Conservation (phyloP, 2,329 filamentous ascomycete genomes). For the Fusarium bactridioides region DNA sequence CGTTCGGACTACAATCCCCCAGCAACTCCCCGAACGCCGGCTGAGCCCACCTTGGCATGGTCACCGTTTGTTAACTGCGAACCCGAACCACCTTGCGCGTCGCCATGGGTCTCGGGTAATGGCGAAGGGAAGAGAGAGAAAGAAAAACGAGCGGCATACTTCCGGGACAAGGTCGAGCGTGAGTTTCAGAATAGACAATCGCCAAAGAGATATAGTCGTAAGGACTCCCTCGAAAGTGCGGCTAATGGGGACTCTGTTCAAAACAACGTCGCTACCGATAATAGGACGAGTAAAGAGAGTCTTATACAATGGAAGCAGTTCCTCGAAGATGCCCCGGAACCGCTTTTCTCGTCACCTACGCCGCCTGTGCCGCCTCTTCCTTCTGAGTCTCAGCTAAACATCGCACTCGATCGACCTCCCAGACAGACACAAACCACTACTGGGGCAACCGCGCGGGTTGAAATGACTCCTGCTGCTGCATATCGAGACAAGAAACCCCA, state of each 20-base stretch:
- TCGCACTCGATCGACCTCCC: slow-evolving; percentile 11
- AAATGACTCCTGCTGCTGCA: not conserved
- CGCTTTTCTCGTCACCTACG: slow-evolving; percentile 34
- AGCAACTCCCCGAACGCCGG: slow-evolving; percentile 29
- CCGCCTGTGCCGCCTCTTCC: slow-evolving; percentile 42
- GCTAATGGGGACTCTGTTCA: slow-evolving; percentile 17
- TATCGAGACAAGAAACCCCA: slow-evolving; percentile 40
- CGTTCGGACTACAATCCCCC: slow-evolving; percentile 29
- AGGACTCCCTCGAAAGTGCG: slow-evolving; percentile 15
- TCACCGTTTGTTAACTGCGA: slow-evolving; percentile 37
- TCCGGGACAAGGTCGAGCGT: slow-evolving; percentile 31
- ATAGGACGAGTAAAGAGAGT: slow-evolving; percentile 36
- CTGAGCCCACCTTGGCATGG: slow-evolving; percentile 36
- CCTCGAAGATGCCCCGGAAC: slow-evolving; percentile 35
- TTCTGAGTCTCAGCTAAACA: slow-evolving; percentile 24
- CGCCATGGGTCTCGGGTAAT: slow-evolving; percentile 35
- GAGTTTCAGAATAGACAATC: slow-evolving; percentile 5
- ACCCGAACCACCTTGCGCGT: slow-evolving; percentile 30
- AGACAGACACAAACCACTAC: slow-evolving; percentile 1
- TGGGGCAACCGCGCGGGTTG: not conserved
- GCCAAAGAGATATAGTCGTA: slow-evolving; percentile 9
- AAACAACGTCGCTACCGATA: not conserved
- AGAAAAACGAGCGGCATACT: slow-evolving; percentile 32
- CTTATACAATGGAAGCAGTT: slow-evolving; percentile 37
- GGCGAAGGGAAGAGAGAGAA: slow-evolving; percentile 29